Base-by-base conservation (phyloP, 192 early-diverging fungal species). In the Spizellomyces sp. region DNA sequence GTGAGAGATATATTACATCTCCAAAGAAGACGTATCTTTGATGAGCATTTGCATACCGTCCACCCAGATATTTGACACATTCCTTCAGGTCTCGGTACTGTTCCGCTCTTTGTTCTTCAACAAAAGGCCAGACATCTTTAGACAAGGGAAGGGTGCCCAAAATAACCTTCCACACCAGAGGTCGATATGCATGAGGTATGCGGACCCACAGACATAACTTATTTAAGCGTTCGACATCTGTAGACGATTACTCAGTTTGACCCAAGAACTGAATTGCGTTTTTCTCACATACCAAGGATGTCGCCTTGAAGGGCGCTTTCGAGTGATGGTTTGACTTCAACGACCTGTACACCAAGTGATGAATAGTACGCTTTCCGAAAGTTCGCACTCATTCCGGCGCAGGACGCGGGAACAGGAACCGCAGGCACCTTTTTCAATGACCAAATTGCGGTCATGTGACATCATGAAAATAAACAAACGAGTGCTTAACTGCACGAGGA, bases 181-280 rank as follows among this genome's bases (percentile, higher is more conserved):
- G 59, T 9, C 79, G 75, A 48, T 80, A 78, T 21, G 67, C 43
- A 65, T 80, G 79, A 9, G 79, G 79, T 10, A 80, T 77, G 22
- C 75, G 70, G 8, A 80, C 79, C 79, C 75, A 77, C 0, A 80
- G 66, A 36, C 75, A 77, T 4, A 80, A 64, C 47, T 76, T 80
- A 47, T 67, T 69, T 15, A 82, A 66, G 5, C 57, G 62, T 58
- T 68, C 71, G 9, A 77, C 45, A 54, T 79, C 76, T 77, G 58
- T 4, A 21, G 27, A 64, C 50, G 43, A 48, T 66, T 64, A 45
- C 15, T 36, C 12, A 64, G 8, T 2, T 64, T 27, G 4, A 22
- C 9, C 15, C 2, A 72, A 0, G 70, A 8, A 45, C 14, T 12
- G 8, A 9, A 17, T 27, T 9, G 36, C 8, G 48, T 19, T 0